Conservation (phyloP, 192 early-diverging fungal genomes). For the Chytriomyces sp. region DNA sequence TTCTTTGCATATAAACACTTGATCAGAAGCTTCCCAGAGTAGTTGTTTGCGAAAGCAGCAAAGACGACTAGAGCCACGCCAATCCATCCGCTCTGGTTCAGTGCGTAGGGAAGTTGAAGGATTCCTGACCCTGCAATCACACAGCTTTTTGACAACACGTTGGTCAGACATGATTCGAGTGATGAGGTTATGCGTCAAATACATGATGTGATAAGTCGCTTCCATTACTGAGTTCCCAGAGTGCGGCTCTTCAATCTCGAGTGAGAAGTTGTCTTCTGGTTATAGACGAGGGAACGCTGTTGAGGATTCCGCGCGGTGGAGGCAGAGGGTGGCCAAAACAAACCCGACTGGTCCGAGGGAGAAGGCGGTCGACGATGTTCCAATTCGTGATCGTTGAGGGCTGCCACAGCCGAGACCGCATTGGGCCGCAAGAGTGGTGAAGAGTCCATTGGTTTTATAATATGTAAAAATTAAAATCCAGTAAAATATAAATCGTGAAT, state of each 20-base stretch:
- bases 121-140: constrained; percentile 82
- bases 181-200: no score
- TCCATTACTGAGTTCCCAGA: constrained; percentile 32
- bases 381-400: no score
- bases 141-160: constrained; percentile 44
- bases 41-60: constrained; percentile 70
- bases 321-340: no score
- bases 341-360: no score
- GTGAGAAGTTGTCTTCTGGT: neutral
- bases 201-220: constrained; percentile 41
- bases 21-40: constrained; percentile 76
- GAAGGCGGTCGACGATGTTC: no score
- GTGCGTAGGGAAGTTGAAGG: constrained; percentile 81
- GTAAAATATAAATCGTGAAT: no score
- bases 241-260: constrained; percentile 26
- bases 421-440: no score
- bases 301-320: no score
- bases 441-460: no score
- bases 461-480: no score
- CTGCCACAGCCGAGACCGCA: no score
- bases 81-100: constrained; percentile 79
- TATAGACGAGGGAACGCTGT: neutral
- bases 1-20: constrained; percentile 74
- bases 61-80: constrained; percentile 72
- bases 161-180: neutral